These are phyloP conservation scores for Suillus subaureus DNA, from an alignment of 768 basidiomycete species.

Conservation along the genomic window DNA sequence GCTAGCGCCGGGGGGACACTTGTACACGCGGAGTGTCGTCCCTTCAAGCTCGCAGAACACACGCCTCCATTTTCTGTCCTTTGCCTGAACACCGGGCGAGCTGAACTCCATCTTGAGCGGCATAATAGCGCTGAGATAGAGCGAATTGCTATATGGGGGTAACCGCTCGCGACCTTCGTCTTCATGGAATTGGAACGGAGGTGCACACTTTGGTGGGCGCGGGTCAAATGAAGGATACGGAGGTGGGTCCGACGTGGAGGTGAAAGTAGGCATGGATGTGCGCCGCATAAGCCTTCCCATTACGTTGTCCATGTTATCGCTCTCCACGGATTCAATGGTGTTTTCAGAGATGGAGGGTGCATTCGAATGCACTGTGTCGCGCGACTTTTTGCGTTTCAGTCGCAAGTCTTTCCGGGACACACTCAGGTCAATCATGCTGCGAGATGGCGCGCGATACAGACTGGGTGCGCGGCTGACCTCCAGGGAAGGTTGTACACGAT, in stretches of 20 bases:
- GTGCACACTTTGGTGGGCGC: slow-evolving; percentile 21
- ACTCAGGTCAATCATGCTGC: slow-evolving; percentile 63
- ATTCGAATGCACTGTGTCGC: slow-evolving; percentile 16
- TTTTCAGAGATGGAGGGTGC: slow-evolving; percentile 17
- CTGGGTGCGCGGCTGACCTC: slow-evolving; percentile 35
- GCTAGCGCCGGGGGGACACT: slow-evolving; percentile 42
- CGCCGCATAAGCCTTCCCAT: slow-evolving; percentile 51
- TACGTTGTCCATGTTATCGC: slow-evolving; percentile 26
- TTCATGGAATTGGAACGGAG: slow-evolving; percentile 47
- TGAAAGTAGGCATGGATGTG: slow-evolving; percentile 75
- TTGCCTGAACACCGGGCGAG: slow-evolving; percentile 81
- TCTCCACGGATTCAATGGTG: slow-evolving; percentile 21
- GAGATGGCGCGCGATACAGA: slow-evolving; percentile 62
- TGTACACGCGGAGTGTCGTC: slow-evolving; percentile 82
- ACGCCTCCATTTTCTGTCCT: slow-evolving; percentile 90
- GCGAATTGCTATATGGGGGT: slow-evolving; percentile 78
- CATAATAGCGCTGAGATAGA: slow-evolving; percentile 81
- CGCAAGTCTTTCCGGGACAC: slow-evolving; percentile 28
- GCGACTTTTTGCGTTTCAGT: slow-evolving; percentile 18
- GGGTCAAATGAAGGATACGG: slow-evolving; percentile 61
- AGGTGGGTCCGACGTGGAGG: slow-evolving; percentile 58
- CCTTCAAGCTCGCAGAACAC: slow-evolving; percentile 90
- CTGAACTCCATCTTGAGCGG: slow-evolving; percentile 94
- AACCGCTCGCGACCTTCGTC: slow-evolving; percentile 77
- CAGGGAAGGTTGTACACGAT: slow-evolving; percentile 12